Base-by-base conservation (phyloP, 2,329 filamentous ascomycete species). In the Ophiostoma pallidulum region DNA sequence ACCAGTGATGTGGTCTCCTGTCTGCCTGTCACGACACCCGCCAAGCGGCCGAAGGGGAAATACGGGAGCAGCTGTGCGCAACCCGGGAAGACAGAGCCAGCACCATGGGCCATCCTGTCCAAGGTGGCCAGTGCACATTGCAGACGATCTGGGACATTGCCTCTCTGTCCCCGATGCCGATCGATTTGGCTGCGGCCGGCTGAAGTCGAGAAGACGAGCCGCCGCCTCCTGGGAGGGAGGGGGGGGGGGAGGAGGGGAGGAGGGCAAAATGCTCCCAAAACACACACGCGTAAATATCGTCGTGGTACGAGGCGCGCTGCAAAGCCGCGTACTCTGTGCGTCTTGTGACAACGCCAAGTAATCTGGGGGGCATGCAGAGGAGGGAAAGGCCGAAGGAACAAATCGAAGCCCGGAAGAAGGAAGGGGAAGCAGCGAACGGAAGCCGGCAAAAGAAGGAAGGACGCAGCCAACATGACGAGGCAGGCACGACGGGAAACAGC, bases 21-120 rank as follows among this genome's bases (percentile, higher is more conserved):
- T 24, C 36, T 28, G 8, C n/a, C n/a, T 32, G n/a, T 31, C 26
- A 14, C 18, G 38, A 16, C 22, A 24, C 5, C 28, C n/a, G 44
- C 44, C 44, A 46, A 46, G 44, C 44, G 44, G 28, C 44, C 44
- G 44, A 46, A 38, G 26, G 42, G 32, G n/a, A 16, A 16, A 6
- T 35, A 9, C n/a, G 32, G 28, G 13, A 29, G 28, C 28, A 28
- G 24, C 5, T 28, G 24, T 28, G 24, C 10, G 24, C 24, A 28
- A 28, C 24, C 6, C 6, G 24, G n/a, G 31, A n/a, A 7, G 31
- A 28, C 10, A 5, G 5, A 10, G 24, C 24, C 24, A 28, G 5
- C 24, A 10, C 5, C 5, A 28, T 28, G 24, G 5, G 24, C 6
- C 10, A 10, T 28, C 24, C 6, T 28, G 24, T 28, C 24, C 24